Conservation (phyloP, 306 rosid genomes). For the Rosa lucieae region DNA sequence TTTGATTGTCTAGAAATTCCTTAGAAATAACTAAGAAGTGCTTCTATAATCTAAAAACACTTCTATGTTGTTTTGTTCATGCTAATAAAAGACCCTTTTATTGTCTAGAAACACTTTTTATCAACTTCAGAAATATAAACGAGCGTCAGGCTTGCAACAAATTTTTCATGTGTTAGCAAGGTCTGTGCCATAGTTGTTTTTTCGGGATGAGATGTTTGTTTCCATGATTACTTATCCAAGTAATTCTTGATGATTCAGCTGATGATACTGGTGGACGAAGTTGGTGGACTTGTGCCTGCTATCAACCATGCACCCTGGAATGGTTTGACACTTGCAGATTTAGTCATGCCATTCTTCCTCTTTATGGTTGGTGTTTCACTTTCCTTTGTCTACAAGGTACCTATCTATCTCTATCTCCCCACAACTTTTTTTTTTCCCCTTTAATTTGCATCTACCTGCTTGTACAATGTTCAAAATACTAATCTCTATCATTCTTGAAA, state of each 20-base stretch:
- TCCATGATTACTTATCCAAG: background rate
- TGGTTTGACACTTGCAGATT: conserved; percentile 90
- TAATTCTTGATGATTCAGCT: conserved; percentile 51
- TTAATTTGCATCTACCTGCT: background rate
- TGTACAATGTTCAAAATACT: conserved; percentile 4
- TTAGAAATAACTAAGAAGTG: background rate
- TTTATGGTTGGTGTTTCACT: conserved; percentile 92
- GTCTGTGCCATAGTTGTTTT: background rate
- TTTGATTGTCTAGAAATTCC: background rate
- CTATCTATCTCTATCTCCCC: background rate
- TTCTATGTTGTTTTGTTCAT: background rate
- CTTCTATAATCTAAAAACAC: background rate
- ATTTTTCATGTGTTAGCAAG: background rate
- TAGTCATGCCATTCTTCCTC: conserved; percentile 94
- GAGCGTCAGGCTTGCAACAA: background rate
- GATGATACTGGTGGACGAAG: conserved; percentile 94
- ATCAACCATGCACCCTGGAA: conserved; percentile 97
- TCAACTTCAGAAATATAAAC: background rate
- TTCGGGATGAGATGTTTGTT: background rate
- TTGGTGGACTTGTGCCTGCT: conserved; percentile 79
- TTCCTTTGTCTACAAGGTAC: conserved; percentile 90
- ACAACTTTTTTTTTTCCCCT: background rate
- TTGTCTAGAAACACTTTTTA: background rate
- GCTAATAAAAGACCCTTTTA: background rate
- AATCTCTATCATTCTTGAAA: background rate